phyloP scores from a whole-genome alignment of 208 protist species.

The Trypanosoma cruzi region DNA sequence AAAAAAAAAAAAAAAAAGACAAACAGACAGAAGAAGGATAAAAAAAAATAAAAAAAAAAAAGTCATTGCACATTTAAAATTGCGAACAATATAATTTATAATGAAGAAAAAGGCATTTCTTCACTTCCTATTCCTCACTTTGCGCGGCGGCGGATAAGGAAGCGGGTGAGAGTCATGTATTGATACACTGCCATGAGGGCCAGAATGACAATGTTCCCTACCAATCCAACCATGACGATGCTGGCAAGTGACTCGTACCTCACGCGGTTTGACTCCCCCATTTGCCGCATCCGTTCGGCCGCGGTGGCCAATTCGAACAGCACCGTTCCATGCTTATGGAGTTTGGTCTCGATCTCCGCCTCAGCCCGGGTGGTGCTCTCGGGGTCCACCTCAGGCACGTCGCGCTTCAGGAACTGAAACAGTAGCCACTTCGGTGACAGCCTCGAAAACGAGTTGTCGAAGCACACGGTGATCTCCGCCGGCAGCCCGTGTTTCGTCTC shows the following conservation, averaged over 20 bases:
- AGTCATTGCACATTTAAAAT: background rate
- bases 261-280: slow-evolving; percentile 51
- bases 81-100: slow-evolving; percentile 4
- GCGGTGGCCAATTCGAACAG: slow-evolving; percentile 51
- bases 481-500: slow-evolving; percentile 66
- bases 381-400: slow-evolving; percentile 52
- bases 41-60: background rate
- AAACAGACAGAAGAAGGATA: background rate
- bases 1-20: slow-evolving; percentile 2
- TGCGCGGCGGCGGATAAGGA: slow-evolving; percentile 29
- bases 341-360: slow-evolving; percentile 47
- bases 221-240: slow-evolving; percentile 43
- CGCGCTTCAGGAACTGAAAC: slow-evolving; percentile 60
- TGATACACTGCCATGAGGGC: slow-evolving; percentile 58
- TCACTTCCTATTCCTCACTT: background rate
- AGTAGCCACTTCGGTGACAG: slow-evolving; percentile 68
- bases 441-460: slow-evolving; percentile 69
- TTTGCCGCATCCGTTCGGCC: slow-evolving; percentile 42
- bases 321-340: slow-evolving; percentile 54
- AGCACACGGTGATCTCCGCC: slow-evolving; percentile 63
- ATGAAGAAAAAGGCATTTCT: no score
- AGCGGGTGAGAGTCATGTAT: slow-evolving; percentile 53
- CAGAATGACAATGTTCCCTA: slow-evolving; percentile 57
- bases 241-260: slow-evolving; percentile 41
- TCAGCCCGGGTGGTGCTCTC: slow-evolving; percentile 23